phyloP scores from a whole-genome alignment of 2,329 filamentous ascomycete species.

The Bertia moriformis region DNA sequence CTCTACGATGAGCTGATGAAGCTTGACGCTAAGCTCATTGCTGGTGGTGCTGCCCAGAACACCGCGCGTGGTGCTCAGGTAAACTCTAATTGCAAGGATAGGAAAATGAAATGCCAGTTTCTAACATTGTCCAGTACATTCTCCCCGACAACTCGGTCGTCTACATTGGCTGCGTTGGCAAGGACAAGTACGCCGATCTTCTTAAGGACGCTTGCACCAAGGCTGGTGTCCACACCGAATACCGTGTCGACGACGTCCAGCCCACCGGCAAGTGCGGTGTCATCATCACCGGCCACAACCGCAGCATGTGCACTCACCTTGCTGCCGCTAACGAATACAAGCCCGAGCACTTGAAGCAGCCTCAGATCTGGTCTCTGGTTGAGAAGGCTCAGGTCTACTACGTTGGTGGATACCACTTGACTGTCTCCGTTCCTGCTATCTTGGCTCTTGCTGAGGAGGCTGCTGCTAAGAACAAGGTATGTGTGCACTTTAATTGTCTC shows the following conservation, averaged over 20 bases:
- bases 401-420: slow-evolving; percentile 62
- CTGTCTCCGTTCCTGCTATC: slow-evolving; percentile 56
- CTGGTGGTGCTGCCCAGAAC: slow-evolving; percentile 64
- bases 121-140: slow-evolving; percentile 31
- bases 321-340: slow-evolving; percentile 66
- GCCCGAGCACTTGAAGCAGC: slow-evolving; percentile 54
- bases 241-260: slow-evolving; percentile 49
- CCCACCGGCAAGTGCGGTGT: slow-evolving; percentile 63
- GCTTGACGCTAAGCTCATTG: slow-evolving; percentile 54
- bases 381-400: slow-evolving; percentile 57
- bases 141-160: slow-evolving; percentile 53
- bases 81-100: background rate
- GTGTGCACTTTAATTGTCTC: no score
- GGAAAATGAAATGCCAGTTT: no score
- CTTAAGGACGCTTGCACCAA: slow-evolving; percentile 49
- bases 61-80: slow-evolving; percentile 55
- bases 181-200: slow-evolving; percentile 57
- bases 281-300: slow-evolving; percentile 60
- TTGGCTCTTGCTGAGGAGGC: slow-evolving; percentile 57
- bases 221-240: slow-evolving; percentile 56
- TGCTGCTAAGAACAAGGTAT: slow-evolving; percentile 51
- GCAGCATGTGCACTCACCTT: slow-evolving; percentile 60
- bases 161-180: slow-evolving; percentile 60
- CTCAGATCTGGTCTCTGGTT: slow-evolving; percentile 55
- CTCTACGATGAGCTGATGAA: slow-evolving; percentile 60